Evolutionary conservation across 257 asterid species (phyloP).

Genomic region (Scutellaria baicalensis): DNA sequence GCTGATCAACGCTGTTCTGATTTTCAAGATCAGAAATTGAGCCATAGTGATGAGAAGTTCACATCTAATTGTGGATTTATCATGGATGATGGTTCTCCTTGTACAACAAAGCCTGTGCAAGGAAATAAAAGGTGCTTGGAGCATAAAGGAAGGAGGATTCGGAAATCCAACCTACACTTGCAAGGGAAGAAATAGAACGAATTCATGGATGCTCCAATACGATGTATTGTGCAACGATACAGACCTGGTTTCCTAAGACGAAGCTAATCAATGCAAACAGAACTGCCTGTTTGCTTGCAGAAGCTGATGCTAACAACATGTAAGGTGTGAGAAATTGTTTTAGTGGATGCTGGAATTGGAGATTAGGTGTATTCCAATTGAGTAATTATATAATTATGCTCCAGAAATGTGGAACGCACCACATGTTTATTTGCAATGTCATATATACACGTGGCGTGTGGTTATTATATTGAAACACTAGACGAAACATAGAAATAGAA

Average conservation of each 20-base stretch:
- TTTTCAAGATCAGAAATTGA: neutral
- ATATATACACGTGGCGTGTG: no score
- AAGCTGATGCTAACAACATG: neutral
- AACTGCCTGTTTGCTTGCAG: neutral
- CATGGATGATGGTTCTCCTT: conserved; percentile 29
- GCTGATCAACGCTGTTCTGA: neutral
- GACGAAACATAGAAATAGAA: no score
- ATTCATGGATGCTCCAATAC: neutral
- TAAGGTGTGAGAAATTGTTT: neutral
- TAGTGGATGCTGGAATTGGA: neutral
- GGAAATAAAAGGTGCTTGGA: conserved; percentile 40
- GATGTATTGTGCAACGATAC: neutral
- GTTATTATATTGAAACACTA: no score
- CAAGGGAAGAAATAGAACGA: neutral
- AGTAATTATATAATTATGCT: no score
- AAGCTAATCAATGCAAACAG: neutral
- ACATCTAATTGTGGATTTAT: conserved; percentile 25
- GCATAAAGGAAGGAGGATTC: conserved; percentile 40
- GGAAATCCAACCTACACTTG: neutral
- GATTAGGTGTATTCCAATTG: no score
- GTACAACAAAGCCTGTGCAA: conserved; percentile 20
- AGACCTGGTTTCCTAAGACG: neutral
- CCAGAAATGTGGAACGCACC: no score
- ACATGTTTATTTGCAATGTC: no score
- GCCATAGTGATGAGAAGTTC: neutral